These are phyloP conservation scores for Boletellus emodensis DNA, from an alignment of 768 basidiomycete species.

Conservation along the genomic window DNA sequence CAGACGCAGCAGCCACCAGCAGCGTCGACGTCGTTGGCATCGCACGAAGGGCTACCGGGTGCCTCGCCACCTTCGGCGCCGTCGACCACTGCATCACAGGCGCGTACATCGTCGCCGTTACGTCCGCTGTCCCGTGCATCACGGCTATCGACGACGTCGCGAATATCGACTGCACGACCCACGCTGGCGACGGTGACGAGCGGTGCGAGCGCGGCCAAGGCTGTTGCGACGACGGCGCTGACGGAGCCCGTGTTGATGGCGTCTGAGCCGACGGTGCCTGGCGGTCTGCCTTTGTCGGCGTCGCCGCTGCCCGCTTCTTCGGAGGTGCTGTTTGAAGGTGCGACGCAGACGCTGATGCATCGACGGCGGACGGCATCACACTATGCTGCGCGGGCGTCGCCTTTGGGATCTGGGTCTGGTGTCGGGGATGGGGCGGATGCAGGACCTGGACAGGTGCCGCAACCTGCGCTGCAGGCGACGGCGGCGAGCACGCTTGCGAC, in stretches of 20 bases:
- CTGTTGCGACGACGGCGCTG: slow-evolving; percentile 63
- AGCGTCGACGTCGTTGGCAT: slow-evolving; percentile 5
- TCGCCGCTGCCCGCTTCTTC: slow-evolving; percentile 11
- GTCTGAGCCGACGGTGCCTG: slow-evolving; percentile 22
- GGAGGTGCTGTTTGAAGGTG: slow-evolving; percentile 59
- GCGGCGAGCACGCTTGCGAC: slow-evolving; percentile 53
- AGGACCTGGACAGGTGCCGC: background rate
- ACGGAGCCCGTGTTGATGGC: slow-evolving; percentile 51
- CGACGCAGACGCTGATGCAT: slow-evolving; percentile 41
- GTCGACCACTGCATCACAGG: slow-evolving; percentile 31
- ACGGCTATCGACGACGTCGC: slow-evolving; percentile 62
- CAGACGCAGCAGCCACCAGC: slow-evolving; percentile 37
- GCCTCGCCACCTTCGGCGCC: slow-evolving; percentile 3
- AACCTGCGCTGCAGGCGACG: slow-evolving; percentile 31
- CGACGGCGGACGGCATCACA: slow-evolving; percentile 61
- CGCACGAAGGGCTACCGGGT: background rate
- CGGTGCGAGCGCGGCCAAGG: slow-evolving; percentile 47
- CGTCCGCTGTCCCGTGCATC: slow-evolving; percentile 74
- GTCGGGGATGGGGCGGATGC: background rate
- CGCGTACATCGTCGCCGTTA: slow-evolving; percentile 49
- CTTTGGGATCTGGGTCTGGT: slow-evolving; percentile 31
- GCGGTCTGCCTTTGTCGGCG: slow-evolving; percentile 51
- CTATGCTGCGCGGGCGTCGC: slow-evolving; percentile 50
- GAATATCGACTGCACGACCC: slow-evolving; percentile 61
- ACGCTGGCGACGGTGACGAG: slow-evolving; percentile 47